Conservation (phyloP, 2,329 filamentous ascomycete species). For the Colletotrichum sp. region DNA sequence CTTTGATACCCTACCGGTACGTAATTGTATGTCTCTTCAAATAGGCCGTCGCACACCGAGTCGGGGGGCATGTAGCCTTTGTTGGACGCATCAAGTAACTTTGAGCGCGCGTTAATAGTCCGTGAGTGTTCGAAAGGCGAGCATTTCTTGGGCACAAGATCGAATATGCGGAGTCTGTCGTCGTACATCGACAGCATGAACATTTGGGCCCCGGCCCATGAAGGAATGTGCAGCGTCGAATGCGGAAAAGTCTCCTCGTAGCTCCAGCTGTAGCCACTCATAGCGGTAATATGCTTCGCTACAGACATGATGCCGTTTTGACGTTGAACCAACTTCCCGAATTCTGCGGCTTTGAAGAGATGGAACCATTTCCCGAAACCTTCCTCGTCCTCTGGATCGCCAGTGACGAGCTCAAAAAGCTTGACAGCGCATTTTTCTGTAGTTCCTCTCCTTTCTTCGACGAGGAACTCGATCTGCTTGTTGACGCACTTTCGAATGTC, state of each 20-base stretch:
- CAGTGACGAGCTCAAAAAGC: not conserved
- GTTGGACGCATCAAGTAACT: too few species aligned
- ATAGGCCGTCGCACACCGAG: too few species aligned
- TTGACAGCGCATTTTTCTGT: not conserved
- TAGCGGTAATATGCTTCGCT: too few species aligned
- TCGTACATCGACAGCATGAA: not conserved
- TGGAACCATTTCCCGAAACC: not conserved
- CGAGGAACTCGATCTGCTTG: not conserved
- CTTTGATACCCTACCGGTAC: not conserved
- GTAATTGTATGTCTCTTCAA: not conserved
- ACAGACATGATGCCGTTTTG: too few species aligned
- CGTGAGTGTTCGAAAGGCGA: not conserved
- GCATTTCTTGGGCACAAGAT: too few species aligned
- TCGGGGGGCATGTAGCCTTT: not conserved
- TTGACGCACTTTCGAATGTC: fast-evolving
- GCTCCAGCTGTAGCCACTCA: too few species aligned
- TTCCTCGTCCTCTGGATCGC: fast-evolving
- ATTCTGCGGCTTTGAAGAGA: not conserved
- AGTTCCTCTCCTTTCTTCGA: not conserved
- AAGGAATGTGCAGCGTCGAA: not conserved
- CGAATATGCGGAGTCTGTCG: not conserved
- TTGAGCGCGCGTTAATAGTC: too few species aligned
- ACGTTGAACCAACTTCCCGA: not conserved
- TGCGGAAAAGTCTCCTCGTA: too few species aligned
- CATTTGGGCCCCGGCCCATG: not conserved